Percentiles rank a stretch among this genome's conserved stretches.
Conservation (phyloP, 345 rosid genomes). For the Salix koriyanagi region DNA sequence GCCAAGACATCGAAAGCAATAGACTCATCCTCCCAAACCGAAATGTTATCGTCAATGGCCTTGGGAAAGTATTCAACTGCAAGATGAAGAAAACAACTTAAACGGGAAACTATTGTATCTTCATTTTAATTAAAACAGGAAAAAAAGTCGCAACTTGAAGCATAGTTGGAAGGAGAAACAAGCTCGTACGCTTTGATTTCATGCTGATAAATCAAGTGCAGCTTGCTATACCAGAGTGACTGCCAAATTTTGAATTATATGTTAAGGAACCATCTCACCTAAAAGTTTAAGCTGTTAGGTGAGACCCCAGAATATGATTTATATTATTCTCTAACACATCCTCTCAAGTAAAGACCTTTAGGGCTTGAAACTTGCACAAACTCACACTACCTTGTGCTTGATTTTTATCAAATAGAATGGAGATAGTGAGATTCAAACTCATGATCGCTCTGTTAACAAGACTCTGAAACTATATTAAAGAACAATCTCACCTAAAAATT, state of each 20-base stretch:
- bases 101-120: not conserved
- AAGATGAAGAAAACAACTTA: constrained; percentile 15
- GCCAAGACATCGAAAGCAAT: constrained; percentile 58
- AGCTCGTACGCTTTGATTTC: not conserved
- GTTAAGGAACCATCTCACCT: too few relatives aligned
- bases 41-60: constrained; percentile 57
- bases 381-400: too few relatives aligned
- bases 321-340: too few relatives aligned
- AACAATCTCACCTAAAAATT: too few relatives aligned
- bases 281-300: too few relatives aligned
- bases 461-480: accelerated
- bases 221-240: not conserved
- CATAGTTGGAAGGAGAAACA: not conserved
- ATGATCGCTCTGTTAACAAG: accelerated
- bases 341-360: too few relatives aligned
- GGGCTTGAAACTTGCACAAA: too few relatives aligned
- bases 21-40: constrained; percentile 88
- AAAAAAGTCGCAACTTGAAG: not conserved
- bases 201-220: not conserved
- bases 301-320: too few relatives aligned
- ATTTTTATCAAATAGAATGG: too few relatives aligned
- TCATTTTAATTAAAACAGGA: not conserved
- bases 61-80: constrained; percentile 82
- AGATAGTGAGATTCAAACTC: too few relatives aligned
- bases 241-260: not conserved